These are phyloP conservation scores for Thielaviopsis populi DNA, from an alignment of 2,329 filamentous ascomycete species.

Conservation along the genomic window DNA sequence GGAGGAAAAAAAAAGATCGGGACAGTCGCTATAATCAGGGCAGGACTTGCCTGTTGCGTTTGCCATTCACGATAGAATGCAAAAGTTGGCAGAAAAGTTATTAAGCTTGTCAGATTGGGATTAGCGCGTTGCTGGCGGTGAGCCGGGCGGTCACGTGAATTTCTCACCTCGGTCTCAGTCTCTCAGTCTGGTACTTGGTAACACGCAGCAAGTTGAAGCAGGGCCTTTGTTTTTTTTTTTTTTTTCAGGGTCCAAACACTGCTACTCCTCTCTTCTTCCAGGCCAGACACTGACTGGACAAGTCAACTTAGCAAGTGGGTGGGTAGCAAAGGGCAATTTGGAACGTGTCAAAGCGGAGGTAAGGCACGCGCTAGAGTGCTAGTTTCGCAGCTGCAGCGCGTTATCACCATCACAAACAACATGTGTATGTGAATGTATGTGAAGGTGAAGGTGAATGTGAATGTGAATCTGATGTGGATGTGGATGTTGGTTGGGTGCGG, in stretches of 20 bases:
- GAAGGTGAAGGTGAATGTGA: not conserved
- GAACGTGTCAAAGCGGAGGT: not conserved
- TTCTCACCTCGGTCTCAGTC: not conserved
- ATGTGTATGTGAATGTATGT: no score
- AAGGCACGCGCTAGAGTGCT: no score
- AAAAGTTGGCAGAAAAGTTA: conserved; percentile 7
- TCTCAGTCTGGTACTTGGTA: not conserved
- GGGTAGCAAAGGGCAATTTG: not conserved
- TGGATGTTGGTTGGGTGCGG: no score
- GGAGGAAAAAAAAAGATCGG: not conserved
- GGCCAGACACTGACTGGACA: not conserved
- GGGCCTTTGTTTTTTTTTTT: not conserved
- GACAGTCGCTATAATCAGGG: not conserved
- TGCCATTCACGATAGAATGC: not conserved
- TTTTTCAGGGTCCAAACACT: not conserved
- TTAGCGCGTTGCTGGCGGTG: conserved; percentile 1
- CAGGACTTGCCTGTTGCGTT: not conserved
- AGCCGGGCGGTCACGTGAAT: not conserved
- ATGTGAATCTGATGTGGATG: no score
- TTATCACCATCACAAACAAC: not conserved
- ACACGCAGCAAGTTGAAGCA: not conserved
- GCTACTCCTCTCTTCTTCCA: not conserved
- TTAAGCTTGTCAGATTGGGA: not conserved
- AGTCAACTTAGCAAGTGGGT: not conserved
- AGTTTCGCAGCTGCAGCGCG: not conserved